Conservation (phyloP, 176 grass and related monocot species). For the Carex cristatella region DNA sequence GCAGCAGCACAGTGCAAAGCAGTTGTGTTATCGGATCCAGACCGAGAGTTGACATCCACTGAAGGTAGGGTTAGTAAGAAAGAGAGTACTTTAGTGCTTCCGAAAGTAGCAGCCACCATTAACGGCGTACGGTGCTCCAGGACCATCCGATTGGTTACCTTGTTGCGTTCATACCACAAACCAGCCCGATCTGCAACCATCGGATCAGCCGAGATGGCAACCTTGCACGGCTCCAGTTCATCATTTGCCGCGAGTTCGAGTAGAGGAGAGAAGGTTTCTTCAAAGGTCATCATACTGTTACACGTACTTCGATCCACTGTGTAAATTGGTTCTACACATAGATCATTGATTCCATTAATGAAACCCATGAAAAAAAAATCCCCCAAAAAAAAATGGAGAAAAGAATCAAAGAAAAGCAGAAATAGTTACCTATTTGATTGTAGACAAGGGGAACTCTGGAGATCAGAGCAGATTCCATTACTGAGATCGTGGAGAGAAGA, state of each 20-base stretch:
- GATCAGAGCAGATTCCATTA: constrained; percentile 16
- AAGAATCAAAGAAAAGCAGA: no score
- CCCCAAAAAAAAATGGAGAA: no score
- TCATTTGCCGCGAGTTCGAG: constrained; percentile 72
- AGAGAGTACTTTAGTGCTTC: constrained; percentile 39
- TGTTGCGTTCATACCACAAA: constrained; percentile 67
- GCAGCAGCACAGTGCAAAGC: constrained; percentile 81
- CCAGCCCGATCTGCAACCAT: constrained; percentile 45
- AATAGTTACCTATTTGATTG: not conserved
- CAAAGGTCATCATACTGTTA: constrained; percentile 23
- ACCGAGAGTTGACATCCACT: constrained; percentile 44
- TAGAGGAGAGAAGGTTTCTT: constrained; percentile 36
- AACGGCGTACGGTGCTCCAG: constrained; percentile 60
- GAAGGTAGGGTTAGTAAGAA: constrained; percentile 41
- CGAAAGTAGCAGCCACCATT: constrained; percentile 85
- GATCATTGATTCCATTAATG: not conserved
- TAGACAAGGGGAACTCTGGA: not conserved
- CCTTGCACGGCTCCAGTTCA: constrained; percentile 30
- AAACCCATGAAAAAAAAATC: no score
- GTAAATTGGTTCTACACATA: constrained; percentile 5
- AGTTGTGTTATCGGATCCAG: constrained; percentile 34
- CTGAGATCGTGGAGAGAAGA: constrained; percentile 2
- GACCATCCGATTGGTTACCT: constrained; percentile 37
- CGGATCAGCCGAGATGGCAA: constrained; percentile 4
- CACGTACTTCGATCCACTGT: constrained; percentile 5